Evolutionary conservation across 345 rosid species (phyloP).

Genomic region (Rhodamnia rubescens): DNA sequence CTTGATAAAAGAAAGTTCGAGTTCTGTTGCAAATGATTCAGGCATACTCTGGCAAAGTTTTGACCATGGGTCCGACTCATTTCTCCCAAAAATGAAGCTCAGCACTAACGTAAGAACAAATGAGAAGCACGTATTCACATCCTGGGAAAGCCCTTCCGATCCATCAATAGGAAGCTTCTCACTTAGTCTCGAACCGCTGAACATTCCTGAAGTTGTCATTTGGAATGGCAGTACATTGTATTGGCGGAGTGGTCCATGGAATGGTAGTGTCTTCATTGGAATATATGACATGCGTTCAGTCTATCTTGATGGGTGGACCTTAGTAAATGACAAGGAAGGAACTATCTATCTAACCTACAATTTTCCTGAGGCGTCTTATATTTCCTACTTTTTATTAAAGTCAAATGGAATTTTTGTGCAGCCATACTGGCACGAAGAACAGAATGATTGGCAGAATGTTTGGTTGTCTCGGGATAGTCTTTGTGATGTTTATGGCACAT

Average conservation of each 20-base stretch:
- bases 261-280: background rate
- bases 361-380: background rate
- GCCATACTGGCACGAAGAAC: background rate
- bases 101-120: background rate
- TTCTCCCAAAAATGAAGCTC: slow-evolving; percentile 9
- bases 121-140: slow-evolving; percentile 1
- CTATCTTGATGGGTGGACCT: background rate
- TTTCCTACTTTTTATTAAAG: background rate
- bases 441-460: background rate
- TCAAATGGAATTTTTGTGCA: background rate
- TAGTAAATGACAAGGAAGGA: background rate
- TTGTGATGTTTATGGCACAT: slow-evolving; percentile 14
- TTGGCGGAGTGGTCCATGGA: background rate
- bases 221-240: background rate
- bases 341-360: background rate
- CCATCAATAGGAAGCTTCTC: slow-evolving; percentile 15
- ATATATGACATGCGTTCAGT: background rate
- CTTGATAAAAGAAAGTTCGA: slow-evolving; percentile 11
- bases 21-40: background rate
- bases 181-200: background rate
- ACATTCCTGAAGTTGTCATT: background rate
- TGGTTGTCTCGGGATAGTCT: background rate
- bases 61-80: slow-evolving; percentile 15
- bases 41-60: slow-evolving; percentile 50
- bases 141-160: slow-evolving; percentile 21